These are phyloP conservation scores for Debaryomyces hansenii DNA, from an alignment of 805 yeast genomes.

Conservation along the genomic window DNA sequence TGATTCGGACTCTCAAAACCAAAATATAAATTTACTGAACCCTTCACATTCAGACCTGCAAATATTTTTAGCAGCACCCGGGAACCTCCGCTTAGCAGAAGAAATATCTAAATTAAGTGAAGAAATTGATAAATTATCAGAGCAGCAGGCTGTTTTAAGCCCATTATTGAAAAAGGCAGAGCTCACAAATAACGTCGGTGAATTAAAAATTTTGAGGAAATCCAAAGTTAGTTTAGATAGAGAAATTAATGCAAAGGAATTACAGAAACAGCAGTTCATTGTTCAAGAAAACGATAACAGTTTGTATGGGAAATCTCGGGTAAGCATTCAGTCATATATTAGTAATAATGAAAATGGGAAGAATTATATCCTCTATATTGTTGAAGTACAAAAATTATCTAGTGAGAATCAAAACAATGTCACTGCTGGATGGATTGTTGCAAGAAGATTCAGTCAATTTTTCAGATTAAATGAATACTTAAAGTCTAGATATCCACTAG, in stretches of 20 bases:
- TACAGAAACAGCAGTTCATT: constrained; percentile 75
- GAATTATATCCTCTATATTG: constrained; percentile 68
- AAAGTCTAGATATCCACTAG: constrained; percentile 49
- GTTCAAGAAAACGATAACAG: constrained; percentile 83
- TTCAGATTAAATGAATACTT: constrained; percentile 67
- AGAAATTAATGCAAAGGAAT: constrained; percentile 72
- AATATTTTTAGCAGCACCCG: constrained; percentile 63
- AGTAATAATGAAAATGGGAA: constrained; percentile 56
- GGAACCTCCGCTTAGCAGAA: constrained; percentile 62
- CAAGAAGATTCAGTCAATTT: constrained; percentile 85
- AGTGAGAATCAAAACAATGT: constrained; percentile 41
- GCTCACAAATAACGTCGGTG: constrained; percentile 71
- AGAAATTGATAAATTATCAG: constrained; percentile 57
- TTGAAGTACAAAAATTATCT: constrained; percentile 64
- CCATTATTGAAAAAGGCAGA: constrained; percentile 81
- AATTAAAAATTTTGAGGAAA: constrained; percentile 64
- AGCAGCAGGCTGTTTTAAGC: constrained; percentile 63
- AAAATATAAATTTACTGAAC: constrained; percentile 13
- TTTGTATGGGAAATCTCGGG: constrained; percentile 63
- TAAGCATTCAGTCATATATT: constrained; percentile 53
- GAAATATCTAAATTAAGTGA: constrained; percentile 60
- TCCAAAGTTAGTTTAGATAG: constrained; percentile 66
- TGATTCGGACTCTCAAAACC: constrained; percentile 21
- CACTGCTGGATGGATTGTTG: constrained; percentile 85
- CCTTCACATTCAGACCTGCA: constrained; percentile 23